Evolutionary conservation across 495 filamentous ascomycete species (phyloP).

Genomic region (Penicillium flavigenum): DNA sequence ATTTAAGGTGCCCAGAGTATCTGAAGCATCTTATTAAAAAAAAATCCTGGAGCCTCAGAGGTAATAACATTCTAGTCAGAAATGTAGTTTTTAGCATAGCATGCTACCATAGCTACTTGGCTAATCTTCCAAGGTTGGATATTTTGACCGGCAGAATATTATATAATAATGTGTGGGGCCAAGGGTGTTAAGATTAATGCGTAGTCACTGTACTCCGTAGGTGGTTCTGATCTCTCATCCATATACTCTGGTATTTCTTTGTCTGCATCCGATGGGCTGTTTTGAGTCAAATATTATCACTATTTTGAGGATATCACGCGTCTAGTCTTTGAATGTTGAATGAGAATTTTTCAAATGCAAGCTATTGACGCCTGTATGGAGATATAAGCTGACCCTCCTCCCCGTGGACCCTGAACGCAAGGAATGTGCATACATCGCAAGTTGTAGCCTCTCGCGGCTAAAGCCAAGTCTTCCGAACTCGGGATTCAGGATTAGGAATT

Average conservation of each 20-base stretch:
- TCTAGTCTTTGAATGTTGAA: not conserved
- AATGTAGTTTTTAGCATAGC: too few species aligned
- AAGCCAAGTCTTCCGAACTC: conserved; percentile 1
- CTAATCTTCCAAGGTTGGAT: too few species aligned
- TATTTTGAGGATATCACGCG: not conserved
- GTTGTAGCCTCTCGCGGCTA: not conserved
- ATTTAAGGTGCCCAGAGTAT: too few species aligned
- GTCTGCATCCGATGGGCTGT: not conserved
- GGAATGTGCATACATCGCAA: not conserved
- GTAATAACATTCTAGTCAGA: too few species aligned
- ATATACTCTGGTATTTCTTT: not conserved
- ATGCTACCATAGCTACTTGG: too few species aligned
- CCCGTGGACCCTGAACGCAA: not conserved
- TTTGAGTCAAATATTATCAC: not conserved
- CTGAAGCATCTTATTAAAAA: too few species aligned
- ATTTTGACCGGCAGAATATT: too few species aligned
- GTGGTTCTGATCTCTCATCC: not conserved
- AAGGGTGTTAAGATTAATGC: too few species aligned
- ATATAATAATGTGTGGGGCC: too few species aligned
- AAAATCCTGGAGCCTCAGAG: too few species aligned
- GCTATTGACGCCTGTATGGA: not conserved
- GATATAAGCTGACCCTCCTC: not conserved
- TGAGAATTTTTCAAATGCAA: not conserved
- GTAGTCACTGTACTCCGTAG: not conserved
- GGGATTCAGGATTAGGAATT: not conserved